Conservation (phyloP, 2,329 filamentous ascomycete species). For the Claviceps lovelessii region DNA sequence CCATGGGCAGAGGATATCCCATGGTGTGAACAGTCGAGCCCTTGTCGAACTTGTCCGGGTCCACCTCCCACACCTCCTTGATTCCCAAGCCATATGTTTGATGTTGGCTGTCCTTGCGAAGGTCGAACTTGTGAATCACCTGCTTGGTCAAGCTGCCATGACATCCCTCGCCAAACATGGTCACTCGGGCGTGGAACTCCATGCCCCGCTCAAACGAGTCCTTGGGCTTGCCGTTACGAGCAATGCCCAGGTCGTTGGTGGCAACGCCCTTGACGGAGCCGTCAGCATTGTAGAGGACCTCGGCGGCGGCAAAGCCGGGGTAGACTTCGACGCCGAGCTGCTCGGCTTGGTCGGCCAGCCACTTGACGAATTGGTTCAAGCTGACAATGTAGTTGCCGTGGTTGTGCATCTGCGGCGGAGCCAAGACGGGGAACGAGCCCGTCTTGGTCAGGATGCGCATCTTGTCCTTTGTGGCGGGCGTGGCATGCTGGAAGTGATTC, state of each 20-base stretch:
- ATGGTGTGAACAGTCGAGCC: conserved; percentile 79
- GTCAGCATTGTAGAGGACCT: conserved; percentile 75
- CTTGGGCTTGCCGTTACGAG: conserved; percentile 69
- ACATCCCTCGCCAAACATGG: conserved; percentile 86
- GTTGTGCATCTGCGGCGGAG: conserved; percentile 95
- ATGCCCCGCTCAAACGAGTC: conserved; percentile 89
- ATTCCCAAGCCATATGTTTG: conserved; percentile 92
- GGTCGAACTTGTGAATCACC: conserved; percentile 83
- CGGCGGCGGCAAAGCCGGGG: conserved; percentile 85
- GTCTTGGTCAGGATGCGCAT: conserved; percentile 91
- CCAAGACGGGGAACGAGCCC: conserved; percentile 62
- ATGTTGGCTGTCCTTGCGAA: conserved; percentile 75
- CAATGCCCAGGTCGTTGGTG: conserved; percentile 85
- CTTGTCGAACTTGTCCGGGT: conserved; percentile 80
- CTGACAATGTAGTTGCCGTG: conserved; percentile 96
- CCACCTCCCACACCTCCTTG: conserved; percentile 96
- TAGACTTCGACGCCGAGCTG: conserved; percentile 93
- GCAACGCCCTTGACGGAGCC: conserved; percentile 87
- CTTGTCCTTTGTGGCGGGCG: conserved; percentile 66
- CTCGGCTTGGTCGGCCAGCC: conserved; percentile 92
- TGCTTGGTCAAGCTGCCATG: conserved; percentile 93
- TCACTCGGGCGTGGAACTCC: conserved; percentile 91
- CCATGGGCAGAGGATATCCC: conserved; percentile 75
- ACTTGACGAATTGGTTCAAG: conserved; percentile 87
- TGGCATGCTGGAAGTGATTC: conserved; percentile 73